Evolutionary conservation across 1,284 basidiomycete species (phyloP).

Genomic region (Tilletiaria anomala): DNA sequence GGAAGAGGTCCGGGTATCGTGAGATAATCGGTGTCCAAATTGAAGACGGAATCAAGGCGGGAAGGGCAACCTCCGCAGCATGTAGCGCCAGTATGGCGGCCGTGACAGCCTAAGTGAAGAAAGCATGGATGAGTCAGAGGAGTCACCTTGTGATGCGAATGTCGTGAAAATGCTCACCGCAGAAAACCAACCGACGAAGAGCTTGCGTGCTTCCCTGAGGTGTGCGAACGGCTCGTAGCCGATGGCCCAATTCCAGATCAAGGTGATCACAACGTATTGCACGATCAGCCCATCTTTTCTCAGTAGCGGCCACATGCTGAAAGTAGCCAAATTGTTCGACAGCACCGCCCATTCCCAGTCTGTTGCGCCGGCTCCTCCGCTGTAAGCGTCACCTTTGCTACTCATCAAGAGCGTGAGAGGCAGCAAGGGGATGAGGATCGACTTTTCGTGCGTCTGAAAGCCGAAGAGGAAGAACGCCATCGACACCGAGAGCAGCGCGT

Average conservation of each 20-base stretch:
- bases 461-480: slow-evolving; percentile 87
- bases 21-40: slow-evolving; percentile 40
- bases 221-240: slow-evolving; percentile 47
- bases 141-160: not conserved
- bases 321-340: slow-evolving; percentile 70
- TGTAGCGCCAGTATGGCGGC: slow-evolving; percentile 50
- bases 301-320: slow-evolving; percentile 84
- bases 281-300: slow-evolving; percentile 62
- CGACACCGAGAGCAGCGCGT: slow-evolving; percentile 30
- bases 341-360: slow-evolving; percentile 65
- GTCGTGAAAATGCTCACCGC: not conserved
- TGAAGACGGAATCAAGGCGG: slow-evolving; percentile 7
- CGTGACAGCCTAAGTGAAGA: slow-evolving; percentile 35
- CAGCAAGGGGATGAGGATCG: slow-evolving; percentile 69
- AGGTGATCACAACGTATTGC: slow-evolving; percentile 54
- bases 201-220: slow-evolving; percentile 2
- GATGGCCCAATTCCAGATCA: slow-evolving; percentile 67
- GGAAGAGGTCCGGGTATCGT: slow-evolving; percentile 69
- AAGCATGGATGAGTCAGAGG: not conserved
- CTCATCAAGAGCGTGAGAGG: slow-evolving; percentile 67
- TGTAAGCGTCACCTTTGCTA: slow-evolving; percentile 42
- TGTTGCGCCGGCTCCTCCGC: slow-evolving; percentile 43
- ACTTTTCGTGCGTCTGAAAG: slow-evolving; percentile 91
- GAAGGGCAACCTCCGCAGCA: slow-evolving; percentile 50
- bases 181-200: slow-evolving; percentile 1